These are phyloP conservation scores for Colletotrichum caudatum DNA, from an alignment of 2,329 filamentous ascomycete genomes.

Conservation along the genomic window DNA sequence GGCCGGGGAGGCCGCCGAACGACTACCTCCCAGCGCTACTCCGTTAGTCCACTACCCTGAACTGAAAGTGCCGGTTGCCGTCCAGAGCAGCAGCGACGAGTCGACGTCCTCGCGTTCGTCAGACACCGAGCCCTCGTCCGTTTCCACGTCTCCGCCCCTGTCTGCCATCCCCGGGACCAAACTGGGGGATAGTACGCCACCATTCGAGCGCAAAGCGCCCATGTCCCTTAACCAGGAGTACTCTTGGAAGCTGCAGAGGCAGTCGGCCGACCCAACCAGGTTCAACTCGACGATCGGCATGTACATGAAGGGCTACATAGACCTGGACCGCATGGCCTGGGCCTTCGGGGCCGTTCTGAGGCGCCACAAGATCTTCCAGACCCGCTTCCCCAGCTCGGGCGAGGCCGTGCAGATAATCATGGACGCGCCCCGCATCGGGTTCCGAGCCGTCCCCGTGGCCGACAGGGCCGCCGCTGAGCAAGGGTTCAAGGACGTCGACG, in stretches of 20 bases:
- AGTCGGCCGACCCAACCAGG: conserved; percentile 55
- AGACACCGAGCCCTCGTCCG: background rate
- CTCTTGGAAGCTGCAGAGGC: conserved; percentile 46
- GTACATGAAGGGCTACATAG: conserved; percentile 49
- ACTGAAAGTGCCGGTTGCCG: background rate
- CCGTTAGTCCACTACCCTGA: background rate
- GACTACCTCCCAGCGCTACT: conserved; percentile 2
- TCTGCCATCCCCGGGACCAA: no score
- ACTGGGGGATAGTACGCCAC: no score
- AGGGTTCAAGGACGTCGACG: background rate
- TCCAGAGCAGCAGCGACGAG: background rate
- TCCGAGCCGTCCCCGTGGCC: background rate
- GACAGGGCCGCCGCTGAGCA: conserved; percentile 4
- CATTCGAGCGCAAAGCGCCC: background rate
- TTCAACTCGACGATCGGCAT: conserved; percentile 53
- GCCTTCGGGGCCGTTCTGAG: conserved; percentile 49
- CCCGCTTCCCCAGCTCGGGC: conserved; percentile 43
- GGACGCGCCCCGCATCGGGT: background rate
- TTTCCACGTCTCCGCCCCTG: no score
- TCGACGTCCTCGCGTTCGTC: background rate
- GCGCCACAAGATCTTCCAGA: conserved; percentile 52
- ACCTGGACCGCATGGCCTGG: conserved; percentile 47
- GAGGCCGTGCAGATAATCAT: conserved; percentile 1
- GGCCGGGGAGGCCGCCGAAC: conserved; percentile 17
- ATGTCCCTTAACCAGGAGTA: conserved; percentile 16